These are phyloP conservation scores for Globisporangium acanthophoron DNA, from an alignment of 352 stramenopile genomes.

Conservation along the genomic window DNA sequence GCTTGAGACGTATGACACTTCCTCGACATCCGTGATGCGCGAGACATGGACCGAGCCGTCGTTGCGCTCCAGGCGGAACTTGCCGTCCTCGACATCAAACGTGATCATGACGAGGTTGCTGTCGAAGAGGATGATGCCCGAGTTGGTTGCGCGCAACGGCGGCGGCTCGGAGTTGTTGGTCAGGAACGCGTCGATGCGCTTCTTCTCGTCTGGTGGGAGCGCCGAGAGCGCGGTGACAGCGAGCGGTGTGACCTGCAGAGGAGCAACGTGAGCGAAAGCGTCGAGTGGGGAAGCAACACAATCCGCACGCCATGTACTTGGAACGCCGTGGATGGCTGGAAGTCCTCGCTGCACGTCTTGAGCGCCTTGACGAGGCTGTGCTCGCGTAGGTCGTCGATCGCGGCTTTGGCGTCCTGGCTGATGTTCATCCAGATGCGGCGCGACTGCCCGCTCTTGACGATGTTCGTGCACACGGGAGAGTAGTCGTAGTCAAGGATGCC, in stretches of 20 bases:
- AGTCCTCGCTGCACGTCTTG: conserved; percentile 91
- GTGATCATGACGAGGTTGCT: conserved; percentile 90
- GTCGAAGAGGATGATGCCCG: conserved; percentile 88
- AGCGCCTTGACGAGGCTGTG: conserved; percentile 94
- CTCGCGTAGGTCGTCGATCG: conserved; percentile 94
- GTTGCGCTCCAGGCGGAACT: conserved; percentile 84
- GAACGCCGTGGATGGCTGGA: conserved; percentile 95
- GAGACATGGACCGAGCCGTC: conserved; percentile 88
- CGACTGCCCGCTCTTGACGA: conserved; percentile 89
- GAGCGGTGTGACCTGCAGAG: conserved; percentile 28
- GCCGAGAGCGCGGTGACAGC: conserved; percentile 34
- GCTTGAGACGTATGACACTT: conserved; percentile 96
- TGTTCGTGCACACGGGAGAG: conserved; percentile 91
- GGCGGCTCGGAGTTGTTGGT: conserved; percentile 17
- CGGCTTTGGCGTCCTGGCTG: conserved; percentile 93
- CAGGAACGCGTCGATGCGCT: conserved; percentile 61
- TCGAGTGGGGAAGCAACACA: too few species aligned
- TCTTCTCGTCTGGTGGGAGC: conserved; percentile 37
- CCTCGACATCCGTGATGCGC: conserved; percentile 94
- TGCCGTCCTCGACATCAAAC: conserved; percentile 82
- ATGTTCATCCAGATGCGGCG: conserved; percentile 92
- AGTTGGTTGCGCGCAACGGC: conserved; percentile 48
- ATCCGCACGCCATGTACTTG: conserved; percentile 51
- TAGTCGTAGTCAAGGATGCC: conserved; percentile 96
- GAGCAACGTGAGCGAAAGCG: conserved; percentile 43